Conservation (phyloP, 352 stramenopile genomes). For the Saprolegnia parasitica region DNA sequence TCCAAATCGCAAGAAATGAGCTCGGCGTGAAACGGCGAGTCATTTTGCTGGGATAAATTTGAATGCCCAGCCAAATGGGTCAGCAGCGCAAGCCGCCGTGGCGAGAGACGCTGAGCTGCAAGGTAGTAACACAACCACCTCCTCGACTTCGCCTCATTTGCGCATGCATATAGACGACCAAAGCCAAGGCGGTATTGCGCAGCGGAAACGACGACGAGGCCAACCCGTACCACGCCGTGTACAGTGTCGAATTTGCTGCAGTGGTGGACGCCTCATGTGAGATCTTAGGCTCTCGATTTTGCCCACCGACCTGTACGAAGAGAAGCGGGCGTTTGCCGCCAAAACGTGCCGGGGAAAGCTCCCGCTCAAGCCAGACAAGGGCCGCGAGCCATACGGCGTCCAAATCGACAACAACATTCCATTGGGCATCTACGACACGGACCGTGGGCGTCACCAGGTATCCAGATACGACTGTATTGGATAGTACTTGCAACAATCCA, state of each 20-base stretch:
- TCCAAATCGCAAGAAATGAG: too few species aligned
- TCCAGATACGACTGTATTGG: not conserved
- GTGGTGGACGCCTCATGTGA: not conserved
- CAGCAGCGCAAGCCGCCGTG: conserved; percentile 9
- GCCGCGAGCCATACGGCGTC: conserved; percentile 22
- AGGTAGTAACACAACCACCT: not conserved
- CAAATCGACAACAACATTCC: conserved; percentile 29
- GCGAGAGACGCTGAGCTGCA: not conserved
- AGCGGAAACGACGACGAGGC: not conserved
- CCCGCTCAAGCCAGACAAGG: not conserved
- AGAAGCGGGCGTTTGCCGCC: conserved; percentile 20
- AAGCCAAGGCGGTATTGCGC: not conserved
- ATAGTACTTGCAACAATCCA: not conserved
- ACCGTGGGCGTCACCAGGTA: conserved; percentile 14
- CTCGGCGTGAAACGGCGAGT: not conserved
- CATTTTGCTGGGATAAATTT: too few species aligned
- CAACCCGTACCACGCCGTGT: conserved; percentile 23
- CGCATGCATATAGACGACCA: not conserved
- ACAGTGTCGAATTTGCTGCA: not conserved
- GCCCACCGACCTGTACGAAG: conserved; percentile 19
- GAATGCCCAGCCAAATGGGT: not conserved
- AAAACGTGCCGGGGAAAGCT: conserved; percentile 6
- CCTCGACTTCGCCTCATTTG: not conserved
- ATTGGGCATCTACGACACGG: conserved; percentile 16
- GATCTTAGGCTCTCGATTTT: conserved; percentile 13